Evolutionary conservation across 805 yeast species (phyloP), one percentile per base, ranked within the genome.

Genomic region (Metschnikowia colocasiae): DNA sequence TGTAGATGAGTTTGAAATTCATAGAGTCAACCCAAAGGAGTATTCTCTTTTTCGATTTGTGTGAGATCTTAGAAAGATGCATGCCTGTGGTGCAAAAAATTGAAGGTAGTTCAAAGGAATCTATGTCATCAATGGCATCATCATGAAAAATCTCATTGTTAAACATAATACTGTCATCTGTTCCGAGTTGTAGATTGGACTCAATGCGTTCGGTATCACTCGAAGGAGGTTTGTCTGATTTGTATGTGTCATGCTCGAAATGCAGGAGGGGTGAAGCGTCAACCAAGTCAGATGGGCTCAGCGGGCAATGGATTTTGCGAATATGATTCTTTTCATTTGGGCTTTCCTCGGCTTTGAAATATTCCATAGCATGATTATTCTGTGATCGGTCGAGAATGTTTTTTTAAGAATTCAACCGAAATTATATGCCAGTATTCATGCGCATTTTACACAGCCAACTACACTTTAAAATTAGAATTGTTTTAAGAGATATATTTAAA

Each of bases 61-160:
- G 84, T 2, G 95, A 86, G 16, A 88, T 78, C 55, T 88, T 76
- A 25, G 85, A 61, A 50, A 88, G 66, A 2, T 82, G 76, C 13
- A 87, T 59, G 0, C 95, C 95, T 3, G 70, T 73, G 8, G 73
- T 65, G 4, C 81, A 60, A n/a, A 75, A 64, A 3, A 73, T 73
- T 0, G 78, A 71, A 19, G 56, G 56, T 8, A 53, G 42, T 23
- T 51, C 55, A 16, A 53, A 53, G 13, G 52, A 38, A n/a, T 51
- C 53, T 35, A 53, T 35, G 30, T 47, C 45, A 10, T 51, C 36
- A 2, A 53, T 29, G 4, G 55, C 35, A 13, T 47, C 47, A 10
- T 39, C 34, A 12, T 39, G 8, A n/a, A 18, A 8, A n/a, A 8
- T 8, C 10, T 27, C 20, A 29, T 15, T 7, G 34, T 12, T 20